Evolutionary conservation across 345 rosid genomes (phyloP).

Genomic region (Pseudoturritis turrita): DNA sequence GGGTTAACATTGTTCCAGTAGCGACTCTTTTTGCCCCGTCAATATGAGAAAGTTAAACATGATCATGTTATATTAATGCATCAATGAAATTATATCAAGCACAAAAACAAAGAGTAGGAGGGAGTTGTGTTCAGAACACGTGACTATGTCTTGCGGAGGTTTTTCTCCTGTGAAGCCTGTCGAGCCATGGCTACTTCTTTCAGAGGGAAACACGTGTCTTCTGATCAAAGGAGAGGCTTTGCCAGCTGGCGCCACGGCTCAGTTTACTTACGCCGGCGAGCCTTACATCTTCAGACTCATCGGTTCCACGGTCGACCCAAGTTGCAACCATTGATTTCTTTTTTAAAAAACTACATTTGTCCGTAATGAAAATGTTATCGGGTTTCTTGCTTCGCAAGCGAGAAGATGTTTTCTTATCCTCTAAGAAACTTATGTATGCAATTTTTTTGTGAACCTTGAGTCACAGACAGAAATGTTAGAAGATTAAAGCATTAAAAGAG

Average conservation of each 20-base stretch:
- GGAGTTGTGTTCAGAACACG: constrained; percentile 15
- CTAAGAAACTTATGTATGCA: background rate
- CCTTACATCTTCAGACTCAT: constrained; percentile 23
- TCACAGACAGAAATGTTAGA: background rate
- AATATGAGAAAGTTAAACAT: too few species aligned
- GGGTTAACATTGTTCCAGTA: too few species aligned
- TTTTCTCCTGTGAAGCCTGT: constrained; percentile 22
- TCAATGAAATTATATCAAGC: too few species aligned
- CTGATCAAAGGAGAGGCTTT: constrained; percentile 10
- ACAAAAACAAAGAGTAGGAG: too few species aligned
- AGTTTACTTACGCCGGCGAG: constrained; percentile 13
- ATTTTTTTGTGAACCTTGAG: background rate
- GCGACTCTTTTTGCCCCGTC: too few species aligned
- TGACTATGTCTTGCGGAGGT: constrained; percentile 21
- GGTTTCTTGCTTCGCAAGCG: background rate
- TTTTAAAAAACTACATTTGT: background rate
- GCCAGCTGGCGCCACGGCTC: background rate
- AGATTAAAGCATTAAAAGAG: background rate
- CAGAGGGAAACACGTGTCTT: constrained; percentile 22
- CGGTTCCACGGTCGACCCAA: constrained; percentile 10
- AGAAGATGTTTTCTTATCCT: background rate
- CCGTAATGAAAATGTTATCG: background rate
- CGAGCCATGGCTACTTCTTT: background rate
- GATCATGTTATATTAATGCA: too few species aligned
- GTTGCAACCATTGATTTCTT: background rate